Evolutionary conservation across 164 flowering plant species (phyloP), one percentile per base, ranked within the genome.

Genomic region (Pachysandra terminalis): DNA sequence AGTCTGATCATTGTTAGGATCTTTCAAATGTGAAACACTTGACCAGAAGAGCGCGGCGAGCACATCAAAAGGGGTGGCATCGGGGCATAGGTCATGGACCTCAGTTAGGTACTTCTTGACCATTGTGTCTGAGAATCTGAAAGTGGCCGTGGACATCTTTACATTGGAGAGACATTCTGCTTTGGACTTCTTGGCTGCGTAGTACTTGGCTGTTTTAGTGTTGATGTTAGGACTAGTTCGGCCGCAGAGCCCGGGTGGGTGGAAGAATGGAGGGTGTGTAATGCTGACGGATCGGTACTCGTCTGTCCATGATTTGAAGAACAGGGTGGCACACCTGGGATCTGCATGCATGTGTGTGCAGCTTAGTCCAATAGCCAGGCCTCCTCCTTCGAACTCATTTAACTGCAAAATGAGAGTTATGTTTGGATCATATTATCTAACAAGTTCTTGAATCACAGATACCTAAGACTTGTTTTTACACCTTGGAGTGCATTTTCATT

Each of bases 321-420:
- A 70, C 5, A 79, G 52, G 51, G 83, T 76, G 27, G 80, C 80
- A 45, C 78, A 72, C 24, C 84, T 81, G 61, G 80, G 84, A 71
- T 93, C 95, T 9, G 89, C 90, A 17, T 73, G 79, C 90, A 86
- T 73, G 79, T 93, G 98, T 27, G 84, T 70, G 80, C 88, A 90
- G 72, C 90, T 89, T 57, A 90, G 59, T 51, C 90, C 93, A 16
- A 92, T 77, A 10, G 96, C 96, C 48, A 81, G 56, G 9, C 95
- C 92, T 24, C 93, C 96, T 54, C 87, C 86, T 75, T 80, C 85
- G 69, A 92, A 90, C 24, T 86, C 89, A 65, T 72, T 92, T 56
- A 92, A 23, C 94, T 91, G 82, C 78, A 75, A 61, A 60, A 13
- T n/a, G 40, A 21, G 19, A 48, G 23, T 9, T 16, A 32, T 32